These are phyloP conservation scores for Diaporthe caulivora DNA, from an alignment of 2,329 filamentous ascomycete species.

Conservation along the genomic window DNA sequence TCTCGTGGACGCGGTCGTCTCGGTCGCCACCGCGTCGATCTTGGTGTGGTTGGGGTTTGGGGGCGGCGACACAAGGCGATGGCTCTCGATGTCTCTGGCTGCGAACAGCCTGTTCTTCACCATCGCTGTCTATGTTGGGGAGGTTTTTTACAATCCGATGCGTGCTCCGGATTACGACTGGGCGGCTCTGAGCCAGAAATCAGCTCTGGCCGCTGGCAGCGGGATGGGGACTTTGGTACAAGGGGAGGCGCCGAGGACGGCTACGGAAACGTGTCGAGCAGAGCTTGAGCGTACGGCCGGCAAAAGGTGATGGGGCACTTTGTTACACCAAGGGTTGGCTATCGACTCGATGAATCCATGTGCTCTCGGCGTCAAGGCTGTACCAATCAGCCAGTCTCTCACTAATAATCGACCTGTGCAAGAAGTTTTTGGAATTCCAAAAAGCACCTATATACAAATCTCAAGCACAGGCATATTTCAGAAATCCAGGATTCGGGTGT, in stretches of 20 bases:
- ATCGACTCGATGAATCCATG: too few species aligned
- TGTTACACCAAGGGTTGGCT: too few species aligned
- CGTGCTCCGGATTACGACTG: not conserved
- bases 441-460: too few species aligned
- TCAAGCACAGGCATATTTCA: too few species aligned
- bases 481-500: too few species aligned
- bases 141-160: constrained; percentile 4
- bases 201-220: not conserved
- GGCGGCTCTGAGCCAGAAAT: not conserved
- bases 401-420: too few species aligned
- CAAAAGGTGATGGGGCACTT: too few species aligned
- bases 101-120: not conserved
- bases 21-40: not conserved
- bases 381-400: too few species aligned
- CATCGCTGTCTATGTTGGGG: not conserved
- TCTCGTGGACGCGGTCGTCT: not conserved
- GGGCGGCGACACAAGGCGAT: not conserved
- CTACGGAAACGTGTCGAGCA: not conserved
- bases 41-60: not conserved
- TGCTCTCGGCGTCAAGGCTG: too few species aligned
- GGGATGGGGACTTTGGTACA: not conserved
- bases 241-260: not conserved
- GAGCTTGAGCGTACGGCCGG: too few species aligned
- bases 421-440: too few species aligned
- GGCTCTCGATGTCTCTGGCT: not conserved